phyloP scores from a whole-genome alignment of 1,139 yeast species.

The Pichia cactophila region DNA sequence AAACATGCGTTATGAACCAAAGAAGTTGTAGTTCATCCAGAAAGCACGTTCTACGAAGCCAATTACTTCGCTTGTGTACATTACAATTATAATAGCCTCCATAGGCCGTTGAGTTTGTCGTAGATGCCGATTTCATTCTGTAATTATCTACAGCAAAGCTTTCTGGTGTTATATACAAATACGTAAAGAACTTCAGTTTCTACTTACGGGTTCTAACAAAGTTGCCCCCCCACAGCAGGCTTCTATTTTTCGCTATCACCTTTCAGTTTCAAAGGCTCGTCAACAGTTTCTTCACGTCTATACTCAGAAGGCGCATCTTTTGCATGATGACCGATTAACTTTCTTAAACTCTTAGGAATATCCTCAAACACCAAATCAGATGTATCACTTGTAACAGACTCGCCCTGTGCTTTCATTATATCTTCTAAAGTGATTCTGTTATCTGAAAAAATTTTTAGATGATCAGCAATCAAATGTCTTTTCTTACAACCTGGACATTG shows the following conservation, averaged over 20 bases:
- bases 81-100: background rate
- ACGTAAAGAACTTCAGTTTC: background rate
- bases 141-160: background rate
- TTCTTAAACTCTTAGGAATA: constrained; percentile 57
- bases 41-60: background rate
- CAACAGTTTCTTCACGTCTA: constrained; percentile 15
- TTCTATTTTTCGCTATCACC: background rate
- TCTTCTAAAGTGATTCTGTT: constrained; percentile 69
- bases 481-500: constrained; percentile 89
- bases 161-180: background rate
- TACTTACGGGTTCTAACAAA: too few species aligned
- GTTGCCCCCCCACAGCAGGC: background rate
- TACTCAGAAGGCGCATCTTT: constrained; percentile 50
- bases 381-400: constrained; percentile 52
- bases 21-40: constrained; percentile 4
- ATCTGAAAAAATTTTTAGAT: constrained; percentile 78
- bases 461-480: constrained; percentile 90
- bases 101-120: background rate
- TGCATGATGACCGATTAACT: constrained; percentile 53
- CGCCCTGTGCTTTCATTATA: constrained; percentile 70
- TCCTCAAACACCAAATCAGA: constrained; percentile 66
- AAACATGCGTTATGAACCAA: constrained; percentile 5
- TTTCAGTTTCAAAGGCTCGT: constrained; percentile 12
- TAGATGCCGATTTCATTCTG: background rate
- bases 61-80: background rate